Percentiles rank a stretch among this genome's conserved stretches.
Conservation (phyloP, 202 grass and related monocot species). For the Cymbopogon flexuosus region DNA sequence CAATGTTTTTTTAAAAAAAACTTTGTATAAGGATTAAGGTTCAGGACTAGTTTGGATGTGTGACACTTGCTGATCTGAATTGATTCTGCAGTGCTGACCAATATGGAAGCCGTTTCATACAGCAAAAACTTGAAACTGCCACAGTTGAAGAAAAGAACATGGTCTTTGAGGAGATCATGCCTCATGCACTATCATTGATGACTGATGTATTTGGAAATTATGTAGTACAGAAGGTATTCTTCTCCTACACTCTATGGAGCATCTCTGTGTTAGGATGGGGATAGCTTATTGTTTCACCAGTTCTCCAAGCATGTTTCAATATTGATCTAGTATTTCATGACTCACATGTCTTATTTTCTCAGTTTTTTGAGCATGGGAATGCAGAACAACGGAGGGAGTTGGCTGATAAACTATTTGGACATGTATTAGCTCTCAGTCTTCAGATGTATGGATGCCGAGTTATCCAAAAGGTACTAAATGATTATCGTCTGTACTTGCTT, state of each 20-base stretch:
- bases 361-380: conserved; percentile 92
- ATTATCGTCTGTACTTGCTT: neutral
- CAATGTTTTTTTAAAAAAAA: neutral
- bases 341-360: conserved; percentile 18
- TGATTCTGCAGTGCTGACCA: conserved; percentile 72
- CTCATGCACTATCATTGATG: conserved; percentile 72
- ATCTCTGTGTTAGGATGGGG: conserved; percentile 7
- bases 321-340: conserved; percentile 5
- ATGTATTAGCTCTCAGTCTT: conserved; percentile 84
- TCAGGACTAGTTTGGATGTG: neutral
- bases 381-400: conserved; percentile 65
- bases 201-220: conserved; percentile 98
- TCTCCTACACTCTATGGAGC: conserved; percentile 1
- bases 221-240: conserved; percentile 83
- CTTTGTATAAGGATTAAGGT: conserved; percentile 11
- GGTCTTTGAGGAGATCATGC: conserved; percentile 91
- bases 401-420: conserved; percentile 73
- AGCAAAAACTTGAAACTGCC: conserved; percentile 94
- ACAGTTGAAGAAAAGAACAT: conserved; percentile 81
- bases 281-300: conserved; percentile 14
- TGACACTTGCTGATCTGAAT: conserved; percentile 2
- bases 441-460: conserved; percentile 98
- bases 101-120: conserved; percentile 95
- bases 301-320: conserved; percentile 12
- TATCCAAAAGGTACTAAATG: conserved; percentile 82